phyloP scores from a whole-genome alignment of 2,329 filamentous ascomycete genomes.

The Hypoxylon sp. region DNA sequence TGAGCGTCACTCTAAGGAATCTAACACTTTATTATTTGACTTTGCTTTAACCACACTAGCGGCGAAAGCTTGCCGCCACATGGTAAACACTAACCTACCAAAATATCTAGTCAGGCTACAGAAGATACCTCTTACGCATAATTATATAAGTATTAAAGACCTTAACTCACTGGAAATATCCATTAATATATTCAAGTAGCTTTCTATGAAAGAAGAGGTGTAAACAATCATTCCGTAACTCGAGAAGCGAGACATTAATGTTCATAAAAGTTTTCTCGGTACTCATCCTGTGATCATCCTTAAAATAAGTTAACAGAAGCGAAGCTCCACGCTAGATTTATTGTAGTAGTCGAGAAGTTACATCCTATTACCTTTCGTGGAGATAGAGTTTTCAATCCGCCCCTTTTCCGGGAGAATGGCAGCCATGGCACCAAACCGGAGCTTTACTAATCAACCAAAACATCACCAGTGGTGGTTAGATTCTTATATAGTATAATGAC shows the following conservation, averaged over 20 bases:
- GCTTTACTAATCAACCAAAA: not conserved
- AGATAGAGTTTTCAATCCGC: not conserved
- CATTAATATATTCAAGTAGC: too few relatives aligned
- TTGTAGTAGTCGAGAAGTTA: not conserved
- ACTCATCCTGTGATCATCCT: too few relatives aligned
- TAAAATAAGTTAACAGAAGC: too few relatives aligned
- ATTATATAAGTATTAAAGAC: too few relatives aligned
- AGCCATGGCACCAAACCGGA: not conserved
- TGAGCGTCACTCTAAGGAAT: constrained; percentile 20
- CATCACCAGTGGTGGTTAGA: not conserved
- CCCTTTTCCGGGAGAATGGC: not conserved
- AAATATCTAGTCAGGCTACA: not conserved
- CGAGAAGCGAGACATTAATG: too few relatives aligned
- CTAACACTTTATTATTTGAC: not conserved
- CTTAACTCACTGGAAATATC: not conserved
- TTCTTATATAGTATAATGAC: too few relatives aligned
- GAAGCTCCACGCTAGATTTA: too few relatives aligned
- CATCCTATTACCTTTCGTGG: not conserved
- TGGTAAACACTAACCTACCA: not conserved
- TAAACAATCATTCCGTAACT: too few relatives aligned
- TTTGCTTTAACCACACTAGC: not conserved
- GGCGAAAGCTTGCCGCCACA: not conserved
- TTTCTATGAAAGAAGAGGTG: too few relatives aligned
- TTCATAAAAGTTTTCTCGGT: too few relatives aligned
- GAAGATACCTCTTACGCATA: not conserved